Conservation (phyloP, 306 rosid genomes). For the Argentina anserina region DNA sequence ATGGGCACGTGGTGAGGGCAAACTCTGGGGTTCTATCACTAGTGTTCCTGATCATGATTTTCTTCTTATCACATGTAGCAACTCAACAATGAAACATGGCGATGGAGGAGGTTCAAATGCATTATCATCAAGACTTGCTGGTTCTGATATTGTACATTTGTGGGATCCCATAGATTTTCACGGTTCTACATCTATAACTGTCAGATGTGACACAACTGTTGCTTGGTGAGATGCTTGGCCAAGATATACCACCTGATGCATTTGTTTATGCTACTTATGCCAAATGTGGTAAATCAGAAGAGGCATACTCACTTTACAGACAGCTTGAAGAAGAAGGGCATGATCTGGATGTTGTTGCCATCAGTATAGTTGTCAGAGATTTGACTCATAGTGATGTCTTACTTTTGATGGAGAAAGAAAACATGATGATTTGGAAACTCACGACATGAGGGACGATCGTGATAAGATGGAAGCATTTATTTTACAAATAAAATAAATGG, state of each 20-base stretch:
- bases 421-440: too few relatives aligned
- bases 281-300: constrained; percentile 70
- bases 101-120: constrained; percentile 95
- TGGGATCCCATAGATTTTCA: constrained; percentile 64
- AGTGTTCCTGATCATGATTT: constrained; percentile 69
- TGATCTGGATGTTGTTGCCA: constrained; percentile 67
- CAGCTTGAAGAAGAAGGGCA: constrained; percentile 49
- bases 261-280: constrained; percentile 69
- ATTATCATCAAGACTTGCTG: constrained; percentile 72
- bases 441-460: too few relatives aligned
- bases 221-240: constrained; percentile 95
- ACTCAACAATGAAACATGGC: constrained; percentile 74
- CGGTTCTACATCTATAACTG: constrained; percentile 56
- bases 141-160: constrained; percentile 67
- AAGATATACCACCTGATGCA: too few relatives aligned
- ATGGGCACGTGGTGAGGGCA: constrained; percentile 82
- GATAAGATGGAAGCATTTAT: too few relatives aligned
- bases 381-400: constrained; percentile 61
- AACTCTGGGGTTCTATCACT: constrained; percentile 63
- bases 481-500: too few relatives aligned
- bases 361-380: constrained; percentile 78
- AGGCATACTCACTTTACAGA: constrained; percentile 68
- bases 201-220: constrained; percentile 76
- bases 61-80: constrained; percentile 69
- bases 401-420: too few relatives aligned